A percentile compares a stretch with the other conserved stretches of the same genome.
Evolutionary conservation across 75 land plant species (phyloP).

Genomic region (Pinus albicaulis): DNA sequence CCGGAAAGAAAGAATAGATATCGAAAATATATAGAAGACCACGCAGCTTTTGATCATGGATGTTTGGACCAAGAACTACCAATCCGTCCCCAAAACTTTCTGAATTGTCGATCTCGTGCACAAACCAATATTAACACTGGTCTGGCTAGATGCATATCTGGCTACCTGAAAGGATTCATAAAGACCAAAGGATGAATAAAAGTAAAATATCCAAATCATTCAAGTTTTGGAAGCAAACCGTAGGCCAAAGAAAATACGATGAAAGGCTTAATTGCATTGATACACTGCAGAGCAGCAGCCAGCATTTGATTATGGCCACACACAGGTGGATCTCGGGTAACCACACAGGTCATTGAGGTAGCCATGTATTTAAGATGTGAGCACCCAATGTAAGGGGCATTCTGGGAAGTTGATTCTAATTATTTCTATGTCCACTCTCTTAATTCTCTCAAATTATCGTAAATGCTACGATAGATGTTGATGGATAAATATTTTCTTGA

Average conservation of each 20-base stretch:
- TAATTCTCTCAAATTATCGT: not conserved
- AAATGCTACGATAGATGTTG: not conserved
- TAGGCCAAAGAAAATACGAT: not conserved
- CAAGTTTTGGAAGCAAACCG: not conserved
- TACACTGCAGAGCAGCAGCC: no score
- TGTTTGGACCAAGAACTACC: not conserved
- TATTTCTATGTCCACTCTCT: not conserved
- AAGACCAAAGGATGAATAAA: not conserved
- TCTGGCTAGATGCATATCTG: constrained; percentile 1
- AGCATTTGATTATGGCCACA: not conserved
- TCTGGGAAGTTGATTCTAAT: not conserved
- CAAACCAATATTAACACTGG: no score
- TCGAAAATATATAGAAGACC: not conserved
- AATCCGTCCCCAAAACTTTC: not conserved
- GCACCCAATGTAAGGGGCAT: not conserved
- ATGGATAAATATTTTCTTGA: not conserved
- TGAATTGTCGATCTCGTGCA: not conserved
- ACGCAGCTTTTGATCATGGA: not conserved
- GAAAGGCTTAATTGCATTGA: not conserved
- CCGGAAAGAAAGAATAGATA: not conserved
- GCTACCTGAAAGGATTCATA: not conserved
- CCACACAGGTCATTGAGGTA: not conserved
- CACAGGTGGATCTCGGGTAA: not conserved
- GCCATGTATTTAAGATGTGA: not conserved
- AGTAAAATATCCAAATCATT: not conserved